Evolutionary conservation across 768 basidiomycete species (phyloP).

Genomic region (Trichaptum fuscoviolaceum): DNA sequence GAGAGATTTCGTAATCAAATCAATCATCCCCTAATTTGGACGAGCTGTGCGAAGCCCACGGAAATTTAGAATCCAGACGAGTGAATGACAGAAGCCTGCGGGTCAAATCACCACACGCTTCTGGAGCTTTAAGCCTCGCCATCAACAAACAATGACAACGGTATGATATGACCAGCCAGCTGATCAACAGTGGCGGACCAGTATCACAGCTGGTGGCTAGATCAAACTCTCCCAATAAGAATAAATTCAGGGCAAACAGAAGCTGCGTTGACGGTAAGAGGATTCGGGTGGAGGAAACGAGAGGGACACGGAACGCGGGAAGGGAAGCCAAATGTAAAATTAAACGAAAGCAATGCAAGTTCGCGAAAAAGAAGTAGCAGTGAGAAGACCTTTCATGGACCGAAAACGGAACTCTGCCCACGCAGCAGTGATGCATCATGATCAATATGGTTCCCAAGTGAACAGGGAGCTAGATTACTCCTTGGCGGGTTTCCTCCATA

Average conservation of each 20-base stretch:
- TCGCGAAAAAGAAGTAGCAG: background rate
- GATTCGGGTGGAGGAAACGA: background rate
- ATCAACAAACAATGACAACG: background rate
- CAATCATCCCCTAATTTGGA: background rate
- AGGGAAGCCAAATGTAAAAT: slow-evolving; percentile 1
- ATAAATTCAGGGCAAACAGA: background rate
- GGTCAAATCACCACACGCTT: background rate
- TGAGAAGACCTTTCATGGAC: background rate
- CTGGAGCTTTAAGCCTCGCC: background rate
- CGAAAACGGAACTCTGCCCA: background rate
- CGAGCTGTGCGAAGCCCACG: background rate
- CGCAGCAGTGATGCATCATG: background rate
- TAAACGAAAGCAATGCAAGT: background rate
- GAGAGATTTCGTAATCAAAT: background rate
- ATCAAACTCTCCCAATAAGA: background rate
- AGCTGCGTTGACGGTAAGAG: background rate
- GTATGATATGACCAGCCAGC: background rate
- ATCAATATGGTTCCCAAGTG: background rate
- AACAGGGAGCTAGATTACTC: background rate
- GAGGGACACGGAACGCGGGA: background rate
- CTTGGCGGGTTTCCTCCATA: background rate
- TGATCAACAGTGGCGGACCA: background rate
- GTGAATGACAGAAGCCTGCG: background rate
- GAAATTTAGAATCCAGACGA: background rate
- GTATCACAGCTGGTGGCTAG: background rate